phyloP scores from a whole-genome alignment of 176 grass and related monocot genomes.

The maize (Zea mays) region DNA sequence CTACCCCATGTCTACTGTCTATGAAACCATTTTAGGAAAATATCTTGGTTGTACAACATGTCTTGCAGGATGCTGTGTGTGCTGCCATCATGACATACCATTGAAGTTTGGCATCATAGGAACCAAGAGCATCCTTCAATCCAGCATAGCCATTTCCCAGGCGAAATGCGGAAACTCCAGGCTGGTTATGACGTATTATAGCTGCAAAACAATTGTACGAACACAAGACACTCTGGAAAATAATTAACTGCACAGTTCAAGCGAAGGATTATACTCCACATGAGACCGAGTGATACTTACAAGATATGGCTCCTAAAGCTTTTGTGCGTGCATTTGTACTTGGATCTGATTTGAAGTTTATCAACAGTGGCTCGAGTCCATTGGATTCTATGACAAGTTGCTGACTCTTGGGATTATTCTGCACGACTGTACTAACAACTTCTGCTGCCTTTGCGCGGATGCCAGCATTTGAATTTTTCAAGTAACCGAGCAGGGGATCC shows the following conservation, averaged over 20 bases:
- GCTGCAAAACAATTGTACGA: slow-evolving; percentile 43
- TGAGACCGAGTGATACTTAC: slow-evolving; percentile 39
- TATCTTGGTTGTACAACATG: not conserved
- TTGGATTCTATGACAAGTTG: slow-evolving; percentile 80
- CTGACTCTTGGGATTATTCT: slow-evolving; percentile 87
- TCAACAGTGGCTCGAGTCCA: slow-evolving; percentile 76
- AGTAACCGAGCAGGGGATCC: slow-evolving; percentile 75
- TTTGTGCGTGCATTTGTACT: slow-evolving; percentile 72
- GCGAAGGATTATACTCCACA: not conserved
- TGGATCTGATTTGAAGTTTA: slow-evolving; percentile 76
- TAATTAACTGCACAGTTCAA: not conserved
- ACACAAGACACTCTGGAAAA: not conserved
- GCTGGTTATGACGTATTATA: slow-evolving; percentile 78
- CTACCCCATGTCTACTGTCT: not conserved
- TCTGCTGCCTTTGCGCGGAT: slow-evolving; percentile 94
- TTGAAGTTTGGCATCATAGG: slow-evolving; percentile 78
- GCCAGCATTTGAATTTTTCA: slow-evolving; percentile 75
- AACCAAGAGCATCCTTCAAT: slow-evolving; percentile 75
- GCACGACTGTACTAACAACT: slow-evolving; percentile 76
- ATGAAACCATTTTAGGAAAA: not conserved
- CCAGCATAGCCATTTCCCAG: slow-evolving; percentile 89
- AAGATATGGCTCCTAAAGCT: slow-evolving; percentile 92
- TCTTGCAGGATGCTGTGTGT: not conserved
- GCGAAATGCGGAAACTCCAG: slow-evolving; percentile 74
- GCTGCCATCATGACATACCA: slow-evolving; percentile 38